Evolutionary conservation across 2,329 filamentous ascomycete genomes (phyloP).

Genomic region (Monosporascus cannonballus): DNA sequence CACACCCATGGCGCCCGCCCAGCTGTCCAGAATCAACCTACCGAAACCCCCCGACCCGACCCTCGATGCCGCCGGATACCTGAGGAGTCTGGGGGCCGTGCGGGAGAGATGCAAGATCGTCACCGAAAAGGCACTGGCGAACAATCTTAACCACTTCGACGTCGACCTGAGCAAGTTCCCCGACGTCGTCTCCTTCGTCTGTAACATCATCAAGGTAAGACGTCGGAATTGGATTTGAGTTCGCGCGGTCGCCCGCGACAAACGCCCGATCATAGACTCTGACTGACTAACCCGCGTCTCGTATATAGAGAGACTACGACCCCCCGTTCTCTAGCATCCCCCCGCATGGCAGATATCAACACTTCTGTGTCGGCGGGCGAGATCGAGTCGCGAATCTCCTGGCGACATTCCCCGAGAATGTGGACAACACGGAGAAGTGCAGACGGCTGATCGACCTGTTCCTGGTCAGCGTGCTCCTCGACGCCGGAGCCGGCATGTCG

Average conservation of each 20-base stretch:
- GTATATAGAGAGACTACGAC: constrained; percentile 29
- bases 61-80: constrained; percentile 82
- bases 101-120: constrained; percentile 72
- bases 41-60: constrained; percentile 82
- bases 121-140: constrained; percentile 68
- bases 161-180: constrained; percentile 81
- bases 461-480: constrained; percentile 71
- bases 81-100: constrained; percentile 84
- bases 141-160: constrained; percentile 78
- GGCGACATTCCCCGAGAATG: constrained; percentile 25
- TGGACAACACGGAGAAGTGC: constrained; percentile 31
- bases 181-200: constrained; percentile 79
- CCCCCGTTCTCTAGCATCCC: constrained; percentile 38
- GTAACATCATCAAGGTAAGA: constrained; percentile 88
- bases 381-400: constrained; percentile 34
- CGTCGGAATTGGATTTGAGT: neutral
- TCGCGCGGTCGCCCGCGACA: neutral
- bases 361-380: constrained; percentile 52
- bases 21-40: constrained; percentile 69
- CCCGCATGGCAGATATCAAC: constrained; percentile 55
- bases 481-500: constrained; percentile 80
- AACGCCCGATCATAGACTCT: neutral
- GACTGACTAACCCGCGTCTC: constrained; percentile 4
- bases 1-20: constrained; percentile 43
- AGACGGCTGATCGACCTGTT: constrained; percentile 55